Evolutionary conservation across 768 basidiomycete genomes (phyloP).

Genomic region (Termitomyces eurrhizus): DNA sequence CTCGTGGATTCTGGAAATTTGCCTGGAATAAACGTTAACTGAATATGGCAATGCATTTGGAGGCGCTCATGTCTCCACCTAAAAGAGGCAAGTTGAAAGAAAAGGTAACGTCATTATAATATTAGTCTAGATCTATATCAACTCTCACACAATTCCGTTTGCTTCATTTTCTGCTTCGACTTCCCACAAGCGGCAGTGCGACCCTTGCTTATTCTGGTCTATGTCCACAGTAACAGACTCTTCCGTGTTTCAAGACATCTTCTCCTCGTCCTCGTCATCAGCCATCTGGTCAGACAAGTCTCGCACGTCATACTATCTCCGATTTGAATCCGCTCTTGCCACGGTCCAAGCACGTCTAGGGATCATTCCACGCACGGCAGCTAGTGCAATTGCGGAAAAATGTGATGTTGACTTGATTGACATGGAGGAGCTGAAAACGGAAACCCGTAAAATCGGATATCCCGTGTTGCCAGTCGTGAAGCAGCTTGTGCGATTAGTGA

Average conservation of each 20-base stretch:
- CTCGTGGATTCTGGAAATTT: not conserved
- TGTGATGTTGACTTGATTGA: constrained; percentile 34
- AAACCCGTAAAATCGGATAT: constrained; percentile 41
- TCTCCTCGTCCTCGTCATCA: constrained; percentile 34
- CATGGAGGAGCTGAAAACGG: constrained; percentile 32
- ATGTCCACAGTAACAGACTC: constrained; percentile 34
- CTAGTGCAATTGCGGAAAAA: constrained; percentile 28
- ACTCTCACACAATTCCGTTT: not conserved
- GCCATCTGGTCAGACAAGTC: constrained; percentile 37
- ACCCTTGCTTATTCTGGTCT: not conserved
- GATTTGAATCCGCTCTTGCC: constrained; percentile 30
- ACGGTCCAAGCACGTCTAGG: constrained; percentile 33
- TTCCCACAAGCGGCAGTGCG: not conserved
- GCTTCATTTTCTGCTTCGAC: not conserved
- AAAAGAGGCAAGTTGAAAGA: not conserved
- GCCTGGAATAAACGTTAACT: not conserved
- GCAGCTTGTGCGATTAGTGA: constrained; percentile 37
- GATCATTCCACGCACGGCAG: constrained; percentile 37
- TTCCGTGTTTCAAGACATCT: constrained; percentile 34
- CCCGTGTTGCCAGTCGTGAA: constrained; percentile 41
- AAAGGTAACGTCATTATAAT: not conserved
- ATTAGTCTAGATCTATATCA: not conserved
- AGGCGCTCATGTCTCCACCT: not conserved
- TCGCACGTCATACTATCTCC: constrained; percentile 30
- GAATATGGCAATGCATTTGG: not conserved